phyloP scores from a whole-genome alignment of 257 asterid genomes.

The Gynochthodes officinalis region DNA sequence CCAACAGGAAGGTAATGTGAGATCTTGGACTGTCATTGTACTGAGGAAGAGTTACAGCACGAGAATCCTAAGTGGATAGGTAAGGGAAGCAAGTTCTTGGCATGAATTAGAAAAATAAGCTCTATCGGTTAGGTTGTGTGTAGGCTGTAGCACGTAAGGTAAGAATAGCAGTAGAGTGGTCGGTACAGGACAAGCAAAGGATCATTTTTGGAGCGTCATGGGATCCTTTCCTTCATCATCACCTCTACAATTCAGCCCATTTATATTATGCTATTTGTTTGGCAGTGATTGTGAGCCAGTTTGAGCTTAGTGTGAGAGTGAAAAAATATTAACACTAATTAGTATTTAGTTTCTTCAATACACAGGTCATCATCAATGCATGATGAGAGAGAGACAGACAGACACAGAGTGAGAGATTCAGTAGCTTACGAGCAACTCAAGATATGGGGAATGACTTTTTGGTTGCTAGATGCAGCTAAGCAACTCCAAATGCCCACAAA shows the following conservation, averaged over 20 bases:
- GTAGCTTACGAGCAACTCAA: conserved; percentile 23
- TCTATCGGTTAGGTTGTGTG: conserved; percentile 12
- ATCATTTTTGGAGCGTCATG: background rate
- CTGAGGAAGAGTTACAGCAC: too few relatives aligned
- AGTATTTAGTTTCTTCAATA: background rate
- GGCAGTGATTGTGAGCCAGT: conserved; percentile 4
- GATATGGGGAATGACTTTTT: conserved; percentile 10
- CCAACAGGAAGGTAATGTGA: too few relatives aligned
- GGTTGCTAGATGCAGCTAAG: conserved; percentile 18
- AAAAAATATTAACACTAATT: background rate
- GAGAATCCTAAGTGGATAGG: background rate
- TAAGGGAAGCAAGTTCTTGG: conserved; percentile 18
- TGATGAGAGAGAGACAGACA: background rate
- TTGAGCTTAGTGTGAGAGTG: conserved; percentile 7
- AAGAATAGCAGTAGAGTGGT: conserved; percentile 2
- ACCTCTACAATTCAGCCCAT: background rate
- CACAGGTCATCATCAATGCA: conserved; percentile 19
- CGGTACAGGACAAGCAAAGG: conserved; percentile 8
- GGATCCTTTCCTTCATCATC: conserved; percentile 12
- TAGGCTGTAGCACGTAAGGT: conserved; percentile 32
- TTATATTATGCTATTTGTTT: background rate
- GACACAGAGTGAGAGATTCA: conserved; percentile 7
- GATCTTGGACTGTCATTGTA: conserved; percentile 4
- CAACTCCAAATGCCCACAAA: conserved; percentile 2
- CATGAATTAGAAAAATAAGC: conserved; percentile 1